phyloP scores from a whole-genome alignment of 192 early-diverging fungal genomes.

The Umbelopsis isabellina region DNA sequence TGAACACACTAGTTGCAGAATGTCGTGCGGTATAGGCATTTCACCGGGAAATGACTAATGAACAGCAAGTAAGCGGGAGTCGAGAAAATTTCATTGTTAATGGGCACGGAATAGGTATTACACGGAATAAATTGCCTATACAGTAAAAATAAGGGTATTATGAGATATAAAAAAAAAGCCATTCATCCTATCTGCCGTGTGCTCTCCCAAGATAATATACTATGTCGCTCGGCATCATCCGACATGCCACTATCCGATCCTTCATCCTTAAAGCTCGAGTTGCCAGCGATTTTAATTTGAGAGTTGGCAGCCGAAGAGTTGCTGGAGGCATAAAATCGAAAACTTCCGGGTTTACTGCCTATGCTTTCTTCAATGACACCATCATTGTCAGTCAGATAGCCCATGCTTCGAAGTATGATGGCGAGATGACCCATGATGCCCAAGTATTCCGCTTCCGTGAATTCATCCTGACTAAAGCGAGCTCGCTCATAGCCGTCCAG shows the following conservation, averaged over 20 bases:
- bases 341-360: constrained; percentile 4
- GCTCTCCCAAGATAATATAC: constrained; percentile 14
- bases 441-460: constrained; percentile 51
- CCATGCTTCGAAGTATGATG: constrained; percentile 50
- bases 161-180: not conserved
- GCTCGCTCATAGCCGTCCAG: constrained; percentile 61
- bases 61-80: not conserved
- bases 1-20: not conserved
- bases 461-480: constrained; percentile 47
- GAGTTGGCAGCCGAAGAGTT: not conserved
- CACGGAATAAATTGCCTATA: not conserved
- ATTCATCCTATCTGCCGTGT: not conserved
- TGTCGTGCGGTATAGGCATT: constrained; percentile 9
- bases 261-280: not conserved
- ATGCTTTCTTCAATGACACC: constrained; percentile 23
- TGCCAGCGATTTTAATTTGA: constrained; percentile 1
- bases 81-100: constrained; percentile 4
- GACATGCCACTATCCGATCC: constrained; percentile 10
- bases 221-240: constrained; percentile 17
- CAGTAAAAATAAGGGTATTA: not conserved
- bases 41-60: not conserved
- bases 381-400: constrained; percentile 35
- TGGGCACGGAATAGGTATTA: not conserved
- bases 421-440: constrained; percentile 55
- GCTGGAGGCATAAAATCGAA: constrained; percentile 7